These are phyloP conservation scores for Ceriops tagal DNA, from an alignment of 345 rosid genomes.

Conservation along the genomic window DNA sequence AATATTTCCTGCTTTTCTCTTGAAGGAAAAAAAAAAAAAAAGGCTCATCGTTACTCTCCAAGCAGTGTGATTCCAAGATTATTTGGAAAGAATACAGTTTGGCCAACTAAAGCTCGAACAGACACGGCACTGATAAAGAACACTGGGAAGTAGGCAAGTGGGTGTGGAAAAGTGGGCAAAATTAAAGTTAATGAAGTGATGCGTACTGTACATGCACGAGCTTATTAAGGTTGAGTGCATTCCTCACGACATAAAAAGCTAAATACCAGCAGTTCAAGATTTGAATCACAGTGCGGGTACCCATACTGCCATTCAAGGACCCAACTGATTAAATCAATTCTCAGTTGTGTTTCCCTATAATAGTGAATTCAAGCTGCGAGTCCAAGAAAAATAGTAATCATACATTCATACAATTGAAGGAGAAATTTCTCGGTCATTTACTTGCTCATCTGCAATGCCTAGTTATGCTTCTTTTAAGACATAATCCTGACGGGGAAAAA, in stretches of 20 bases:
- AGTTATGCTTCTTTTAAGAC: background rate
- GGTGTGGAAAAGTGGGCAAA: background rate
- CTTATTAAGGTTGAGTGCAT: background rate
- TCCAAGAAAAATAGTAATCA: no score
- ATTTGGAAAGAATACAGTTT: constrained; percentile 39
- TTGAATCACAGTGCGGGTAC: no score
- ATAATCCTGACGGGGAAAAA: background rate
- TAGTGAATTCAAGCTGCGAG: no score
- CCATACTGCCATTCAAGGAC: no score
- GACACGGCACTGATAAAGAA: constrained; percentile 17
- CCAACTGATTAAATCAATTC: no score
- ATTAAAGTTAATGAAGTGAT: constrained; percentile 7
- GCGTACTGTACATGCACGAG: constrained; percentile 9
- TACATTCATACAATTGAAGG: no score
- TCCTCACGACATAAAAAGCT: background rate
- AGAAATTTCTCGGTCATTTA: no score
- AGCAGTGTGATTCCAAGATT: constrained; percentile 38
- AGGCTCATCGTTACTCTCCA: constrained; percentile 9
- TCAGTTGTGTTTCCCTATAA: no score
- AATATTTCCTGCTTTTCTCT: constrained; percentile 26
- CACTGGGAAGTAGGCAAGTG: constrained; percentile 9
- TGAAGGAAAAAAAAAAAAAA: constrained; percentile 16
- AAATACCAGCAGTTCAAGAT: no score
- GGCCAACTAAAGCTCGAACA: constrained; percentile 29
- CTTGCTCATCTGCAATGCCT: no score